Percentiles rank a stretch among this genome's conserved stretches.
These are phyloP conservation scores for Dentiscutata heterogama DNA, from an alignment of 371 early-diverging fungal species.

Conservation along the genomic window DNA sequence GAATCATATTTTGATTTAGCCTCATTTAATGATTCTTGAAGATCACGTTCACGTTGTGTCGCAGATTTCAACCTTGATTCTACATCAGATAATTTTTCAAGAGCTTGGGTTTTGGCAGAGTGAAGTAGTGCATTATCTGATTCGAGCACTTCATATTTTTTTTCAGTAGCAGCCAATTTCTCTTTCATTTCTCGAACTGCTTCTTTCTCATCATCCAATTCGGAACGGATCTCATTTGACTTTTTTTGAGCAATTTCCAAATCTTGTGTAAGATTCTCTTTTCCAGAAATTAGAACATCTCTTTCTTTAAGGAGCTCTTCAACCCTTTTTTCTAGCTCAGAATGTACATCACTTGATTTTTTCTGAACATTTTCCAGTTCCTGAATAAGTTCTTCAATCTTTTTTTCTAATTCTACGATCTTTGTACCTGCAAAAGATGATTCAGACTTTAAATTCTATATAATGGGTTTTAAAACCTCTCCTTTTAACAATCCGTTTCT, in stretches of 20 bases:
- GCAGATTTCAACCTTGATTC: constrained; percentile 54
- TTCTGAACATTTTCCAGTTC: constrained; percentile 15
- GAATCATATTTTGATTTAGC: constrained; percentile 66
- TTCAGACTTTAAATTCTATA: neutral
- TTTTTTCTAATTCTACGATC: neutral
- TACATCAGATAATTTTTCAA: constrained; percentile 55
- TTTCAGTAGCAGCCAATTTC: constrained; percentile 10
- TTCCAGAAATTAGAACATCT: neutral
- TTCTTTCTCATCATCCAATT: constrained; percentile 10
- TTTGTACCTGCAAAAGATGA: neutral
- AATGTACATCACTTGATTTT: neutral
- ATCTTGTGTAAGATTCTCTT: constrained; percentile 11
- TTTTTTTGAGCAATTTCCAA: constrained; percentile 19
- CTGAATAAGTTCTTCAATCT: neutral
- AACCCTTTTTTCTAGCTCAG: too few species aligned
- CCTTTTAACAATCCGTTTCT: too few species aligned
- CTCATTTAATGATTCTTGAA: constrained; percentile 63
- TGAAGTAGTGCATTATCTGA: constrained; percentile 34
- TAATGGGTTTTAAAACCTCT: too few species aligned
- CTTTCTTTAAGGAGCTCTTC: constrained; percentile 21
- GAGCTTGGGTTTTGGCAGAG: constrained; percentile 54
- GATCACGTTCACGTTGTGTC: constrained; percentile 58
- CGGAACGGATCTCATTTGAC: neutral
- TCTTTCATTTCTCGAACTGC: neutral
- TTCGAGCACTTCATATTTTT: constrained; percentile 32